Conservation (phyloP, 805 yeast species). For the Yamadazyma tumulicola region DNA sequence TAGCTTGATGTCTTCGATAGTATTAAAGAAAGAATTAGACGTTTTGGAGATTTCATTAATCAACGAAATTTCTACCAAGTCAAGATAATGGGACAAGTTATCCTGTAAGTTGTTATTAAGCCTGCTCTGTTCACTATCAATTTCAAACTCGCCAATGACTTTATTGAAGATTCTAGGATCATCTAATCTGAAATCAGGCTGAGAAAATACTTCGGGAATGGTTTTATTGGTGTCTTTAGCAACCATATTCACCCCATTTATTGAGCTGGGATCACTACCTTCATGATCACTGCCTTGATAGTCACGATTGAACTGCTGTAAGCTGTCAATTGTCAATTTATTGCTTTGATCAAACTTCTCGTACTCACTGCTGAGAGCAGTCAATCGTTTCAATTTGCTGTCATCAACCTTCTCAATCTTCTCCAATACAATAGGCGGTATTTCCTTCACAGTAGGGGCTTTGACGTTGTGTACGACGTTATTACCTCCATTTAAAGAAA, state of each 20-base stretch:
- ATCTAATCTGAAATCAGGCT: constrained; percentile 71
- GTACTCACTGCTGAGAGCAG: constrained; percentile 23
- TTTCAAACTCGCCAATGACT: constrained; percentile 61
- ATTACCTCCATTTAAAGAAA: constrained; percentile 40
- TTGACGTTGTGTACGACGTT: constrained; percentile 43
- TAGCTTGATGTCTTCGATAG: constrained; percentile 71
- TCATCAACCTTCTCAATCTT: constrained; percentile 25
- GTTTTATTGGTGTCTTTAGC: constrained; percentile 7
- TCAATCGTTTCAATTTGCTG: constrained; percentile 14
- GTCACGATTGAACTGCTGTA: constrained; percentile 22
- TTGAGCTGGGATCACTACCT: constrained; percentile 4
- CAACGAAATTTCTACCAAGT: constrained; percentile 76
- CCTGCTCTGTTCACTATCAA: constrained; percentile 23
- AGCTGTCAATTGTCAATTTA: constrained; percentile 35
- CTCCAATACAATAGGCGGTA: constrained; percentile 69
- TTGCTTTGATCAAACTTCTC: constrained; percentile 36
- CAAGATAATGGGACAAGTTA: constrained; percentile 75
- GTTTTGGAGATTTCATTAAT: constrained; percentile 81
- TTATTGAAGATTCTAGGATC: constrained; percentile 80
- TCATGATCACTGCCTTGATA: constrained; percentile 3
- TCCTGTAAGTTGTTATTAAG: constrained; percentile 62
- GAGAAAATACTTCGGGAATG: constrained; percentile 71
- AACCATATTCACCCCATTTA: constrained; percentile 7
- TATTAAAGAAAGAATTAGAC: constrained; percentile 79
- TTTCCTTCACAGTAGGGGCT: constrained; percentile 77